Evolutionary conservation across 257 asterid species (phyloP).

Genomic region (Nicotiana undulata): DNA sequence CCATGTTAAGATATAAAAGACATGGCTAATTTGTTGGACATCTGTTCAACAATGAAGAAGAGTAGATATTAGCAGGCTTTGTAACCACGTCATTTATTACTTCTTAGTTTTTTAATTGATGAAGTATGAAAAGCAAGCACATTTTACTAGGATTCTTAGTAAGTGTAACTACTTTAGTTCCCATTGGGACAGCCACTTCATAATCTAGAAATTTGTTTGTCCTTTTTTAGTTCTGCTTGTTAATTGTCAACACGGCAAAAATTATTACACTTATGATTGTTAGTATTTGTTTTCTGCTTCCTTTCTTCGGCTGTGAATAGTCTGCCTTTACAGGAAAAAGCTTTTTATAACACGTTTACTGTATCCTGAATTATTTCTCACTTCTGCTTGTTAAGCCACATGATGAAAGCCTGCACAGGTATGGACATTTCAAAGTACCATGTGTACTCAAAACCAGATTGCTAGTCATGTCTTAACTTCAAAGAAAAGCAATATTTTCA

Average conservation of each 20-base stretch:
- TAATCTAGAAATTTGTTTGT: neutral
- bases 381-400: neutral
- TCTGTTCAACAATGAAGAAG: neutral
- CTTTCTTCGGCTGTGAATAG: neutral
- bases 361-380: neutral
- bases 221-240: neutral
- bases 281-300: neutral
- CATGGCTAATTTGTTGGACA: neutral
- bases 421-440: neutral
- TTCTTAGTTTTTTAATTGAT: neutral
- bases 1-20: neutral
- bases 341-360: neutral
- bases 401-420: neutral
- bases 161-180: neutral
- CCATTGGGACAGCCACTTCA: neutral
- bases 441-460: neutral
- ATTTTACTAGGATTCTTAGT: neutral
- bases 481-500: neutral
- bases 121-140: neutral
- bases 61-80: neutral
- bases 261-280: neutral
- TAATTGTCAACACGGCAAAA: neutral
- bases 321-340: neutral
- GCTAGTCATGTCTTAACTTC: neutral
- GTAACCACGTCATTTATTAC: neutral